Conservation (phyloP, 2,329 filamentous ascomycete genomes). For the Neocucurbitaria cava region DNA sequence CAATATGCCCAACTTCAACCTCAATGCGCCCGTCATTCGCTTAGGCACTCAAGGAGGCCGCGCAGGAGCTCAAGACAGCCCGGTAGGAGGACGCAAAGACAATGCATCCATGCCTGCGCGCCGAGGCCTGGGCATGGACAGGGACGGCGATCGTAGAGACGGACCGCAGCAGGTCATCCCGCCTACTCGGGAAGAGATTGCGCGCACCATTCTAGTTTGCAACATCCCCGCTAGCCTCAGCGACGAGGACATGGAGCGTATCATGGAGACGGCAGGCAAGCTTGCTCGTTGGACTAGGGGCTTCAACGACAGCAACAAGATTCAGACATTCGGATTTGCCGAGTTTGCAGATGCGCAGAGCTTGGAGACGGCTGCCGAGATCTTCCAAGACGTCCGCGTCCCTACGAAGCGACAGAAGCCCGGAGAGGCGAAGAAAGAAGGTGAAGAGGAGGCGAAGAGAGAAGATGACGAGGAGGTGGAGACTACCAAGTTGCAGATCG, state of each 20-base stretch:
- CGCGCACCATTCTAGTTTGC: slow-evolving; percentile 88
- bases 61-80: slow-evolving; percentile 53
- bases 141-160: slow-evolving; percentile 68
- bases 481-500: slow-evolving; percentile 71
- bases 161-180: slow-evolving; percentile 76
- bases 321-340: slow-evolving; percentile 90
- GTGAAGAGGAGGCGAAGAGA: slow-evolving; percentile 64
- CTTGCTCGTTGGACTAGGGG: slow-evolving; percentile 86
- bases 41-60: slow-evolving; percentile 80
- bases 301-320: slow-evolving; percentile 79
- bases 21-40: slow-evolving; percentile 94
- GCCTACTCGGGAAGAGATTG: slow-evolving; percentile 86
- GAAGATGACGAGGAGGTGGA: slow-evolving; percentile 60
- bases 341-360: slow-evolving; percentile 93
- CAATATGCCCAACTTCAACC: slow-evolving; percentile 97
- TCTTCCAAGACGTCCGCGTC: slow-evolving; percentile 81
- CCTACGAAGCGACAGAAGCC: slow-evolving; percentile 77
- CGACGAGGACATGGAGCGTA: slow-evolving; percentile 78
- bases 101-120: slow-evolving; percentile 48
- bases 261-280: slow-evolving; percentile 78
- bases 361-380: slow-evolving; percentile 81
- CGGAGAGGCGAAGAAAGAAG: slow-evolving; percentile 52
- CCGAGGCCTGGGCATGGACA: slow-evolving; percentile 64
- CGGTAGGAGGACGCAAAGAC: slow-evolving; percentile 58
- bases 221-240: slow-evolving; percentile 81